These are phyloP conservation scores for Cymbopogon citratus DNA, from an alignment of 176 grass and related monocot genomes.

Conservation along the genomic window DNA sequence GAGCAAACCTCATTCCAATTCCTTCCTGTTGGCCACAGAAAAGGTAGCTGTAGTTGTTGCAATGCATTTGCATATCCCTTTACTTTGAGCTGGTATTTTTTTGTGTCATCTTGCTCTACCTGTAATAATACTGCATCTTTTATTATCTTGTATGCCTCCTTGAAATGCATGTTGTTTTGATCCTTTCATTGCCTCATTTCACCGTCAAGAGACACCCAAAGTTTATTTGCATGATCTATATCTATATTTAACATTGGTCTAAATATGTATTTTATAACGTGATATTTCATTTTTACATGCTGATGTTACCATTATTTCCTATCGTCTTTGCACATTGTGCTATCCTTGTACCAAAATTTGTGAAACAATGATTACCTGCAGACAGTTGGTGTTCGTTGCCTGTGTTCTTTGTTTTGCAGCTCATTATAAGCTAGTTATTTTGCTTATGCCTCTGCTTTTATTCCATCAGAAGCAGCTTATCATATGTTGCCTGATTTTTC, in stretches of 20 bases:
- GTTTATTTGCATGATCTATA: not conserved
- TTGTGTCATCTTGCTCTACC: not conserved
- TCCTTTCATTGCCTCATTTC: not conserved
- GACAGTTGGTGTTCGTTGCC: not conserved
- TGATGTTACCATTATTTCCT: not conserved
- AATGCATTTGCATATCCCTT: too few species aligned
- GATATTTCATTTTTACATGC: not conserved
- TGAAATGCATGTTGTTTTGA: not conserved
- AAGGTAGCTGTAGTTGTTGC: too few species aligned
- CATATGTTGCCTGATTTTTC: not conserved
- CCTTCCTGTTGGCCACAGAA: slow-evolving; percentile 8
- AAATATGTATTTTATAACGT: not conserved
- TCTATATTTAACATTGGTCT: not conserved
- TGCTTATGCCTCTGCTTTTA: not conserved
- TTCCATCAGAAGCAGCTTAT: not conserved
- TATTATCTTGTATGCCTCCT: not conserved
- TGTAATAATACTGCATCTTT: not conserved
- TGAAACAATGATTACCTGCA: not conserved
- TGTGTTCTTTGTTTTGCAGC: not conserved
- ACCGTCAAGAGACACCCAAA: not conserved
- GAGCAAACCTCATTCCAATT: slow-evolving; percentile 1
- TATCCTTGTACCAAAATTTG: not conserved
- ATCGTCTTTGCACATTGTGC: not conserved
- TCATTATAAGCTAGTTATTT: not conserved
- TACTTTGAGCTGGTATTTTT: not conserved